These are phyloP conservation scores for Glomus cerebriforme DNA, from an alignment of 192 early-diverging fungal species.

Conservation along the genomic window DNA sequence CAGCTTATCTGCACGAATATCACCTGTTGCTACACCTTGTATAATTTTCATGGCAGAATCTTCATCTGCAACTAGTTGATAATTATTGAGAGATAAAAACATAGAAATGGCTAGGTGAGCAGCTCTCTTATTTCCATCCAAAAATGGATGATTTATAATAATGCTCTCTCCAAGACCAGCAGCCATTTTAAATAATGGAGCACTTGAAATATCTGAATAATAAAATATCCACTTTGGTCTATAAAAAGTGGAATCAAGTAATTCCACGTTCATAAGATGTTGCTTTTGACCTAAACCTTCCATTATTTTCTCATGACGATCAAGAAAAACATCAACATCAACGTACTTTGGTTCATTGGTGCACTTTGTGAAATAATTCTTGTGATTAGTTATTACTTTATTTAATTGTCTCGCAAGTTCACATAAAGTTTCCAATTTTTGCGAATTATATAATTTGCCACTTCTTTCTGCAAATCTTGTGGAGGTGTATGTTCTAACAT, in stretches of 20 bases:
- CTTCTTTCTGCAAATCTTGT: slow-evolving; percentile 13
- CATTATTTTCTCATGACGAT: background rate
- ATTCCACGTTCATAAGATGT: background rate
- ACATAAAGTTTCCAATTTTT: slow-evolving; percentile 21
- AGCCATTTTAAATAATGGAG: slow-evolving; percentile 26
- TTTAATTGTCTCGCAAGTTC: background rate
- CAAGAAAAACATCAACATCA: slow-evolving; percentile 3
- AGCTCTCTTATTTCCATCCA: slow-evolving; percentile 31
- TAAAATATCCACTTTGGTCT: slow-evolving; percentile 9
- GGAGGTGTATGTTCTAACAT: slow-evolving; percentile 15
- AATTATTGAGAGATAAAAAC: slow-evolving; percentile 31
- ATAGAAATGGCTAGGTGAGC: slow-evolving; percentile 20
- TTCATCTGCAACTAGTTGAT: slow-evolving; percentile 2
- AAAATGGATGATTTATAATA: slow-evolving; percentile 21
- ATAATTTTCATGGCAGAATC: background rate
- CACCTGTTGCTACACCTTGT: background rate
- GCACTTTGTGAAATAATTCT: slow-evolving; percentile 8
- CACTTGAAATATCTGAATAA: slow-evolving; percentile 3
- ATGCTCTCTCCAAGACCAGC: slow-evolving; percentile 16
- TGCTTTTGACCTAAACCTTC: slow-evolving; percentile 4
- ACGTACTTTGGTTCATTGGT: slow-evolving; percentile 12
- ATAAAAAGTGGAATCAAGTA: slow-evolving; percentile 3
- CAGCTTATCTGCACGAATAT: slow-evolving; percentile 18
- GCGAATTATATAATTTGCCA: background rate
- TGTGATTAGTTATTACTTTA: background rate